A percentile compares a stretch with the other conserved stretches of the same genome.
Conservation (phyloP, 2,329 filamentous ascomycete genomes). For the Xylaria sp. region DNA sequence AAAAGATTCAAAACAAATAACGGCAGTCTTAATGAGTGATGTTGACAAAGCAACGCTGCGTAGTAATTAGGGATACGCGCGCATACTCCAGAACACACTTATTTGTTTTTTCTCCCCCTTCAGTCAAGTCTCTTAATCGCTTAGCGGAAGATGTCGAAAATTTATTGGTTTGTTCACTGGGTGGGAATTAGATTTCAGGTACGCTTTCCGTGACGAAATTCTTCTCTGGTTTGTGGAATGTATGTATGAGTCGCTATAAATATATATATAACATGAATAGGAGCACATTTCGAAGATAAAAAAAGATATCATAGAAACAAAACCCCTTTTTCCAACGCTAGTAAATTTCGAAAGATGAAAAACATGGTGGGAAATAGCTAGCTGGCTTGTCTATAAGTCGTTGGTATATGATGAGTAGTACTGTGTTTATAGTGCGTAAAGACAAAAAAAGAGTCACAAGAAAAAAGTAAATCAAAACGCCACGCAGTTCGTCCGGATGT, state of each 20-base stretch:
- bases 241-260: background rate
- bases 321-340: background rate
- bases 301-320: background rate
- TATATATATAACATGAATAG: background rate
- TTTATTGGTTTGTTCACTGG: background rate
- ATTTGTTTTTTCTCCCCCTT: conserved; percentile 2
- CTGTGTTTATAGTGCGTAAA: background rate
- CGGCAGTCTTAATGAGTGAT: background rate
- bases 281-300: background rate
- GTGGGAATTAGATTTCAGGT: background rate
- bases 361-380: background rate
- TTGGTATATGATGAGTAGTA: background rate
- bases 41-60: background rate
- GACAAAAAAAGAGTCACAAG: background rate
- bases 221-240: background rate
- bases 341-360: background rate
- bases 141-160: background rate
- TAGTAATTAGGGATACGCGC: background rate
- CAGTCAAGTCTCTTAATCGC: background rate
- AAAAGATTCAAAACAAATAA: background rate
- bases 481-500: background rate
- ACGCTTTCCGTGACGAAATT: conserved; percentile 18
- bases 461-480: background rate
- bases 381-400: background rate
- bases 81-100: background rate